Base-by-base conservation (phyloP, 2,329 filamentous ascomycete species). In the Fusarium austroafricanum region DNA sequence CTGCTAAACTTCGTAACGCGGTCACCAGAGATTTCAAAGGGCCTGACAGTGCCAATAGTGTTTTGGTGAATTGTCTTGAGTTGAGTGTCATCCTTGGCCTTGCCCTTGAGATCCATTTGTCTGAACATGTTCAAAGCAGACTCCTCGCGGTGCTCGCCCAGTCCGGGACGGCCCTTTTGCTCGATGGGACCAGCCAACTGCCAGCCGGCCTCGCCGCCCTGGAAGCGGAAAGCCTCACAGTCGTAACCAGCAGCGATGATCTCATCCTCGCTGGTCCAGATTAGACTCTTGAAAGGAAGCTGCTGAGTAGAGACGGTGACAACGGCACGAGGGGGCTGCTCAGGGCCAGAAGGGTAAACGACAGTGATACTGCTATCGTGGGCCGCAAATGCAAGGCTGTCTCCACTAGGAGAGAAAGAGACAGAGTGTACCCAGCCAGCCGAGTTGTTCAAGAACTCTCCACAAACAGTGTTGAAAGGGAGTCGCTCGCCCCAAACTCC, bases 21-120 rank as follows among this genome's bases (percentile, higher is more conserved):
- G 45, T 86, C 87, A 31, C 87, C 89, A 40, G 84, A 83, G 56
- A 86, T 86, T 74, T 94, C 88, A 77, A 91, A 97, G 20, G 88
- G 85, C 42, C 96, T 88, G 50, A 99, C 83, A 3, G 90, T 97
- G 75, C 88, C 93, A 76, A 99, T 92, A 26, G 94, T 97, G 82
- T 99, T 99, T 79, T 99, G 96, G 81, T 99, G 96, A 45, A 96
- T 89, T 12, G 96, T 98, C 82, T 93, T 96, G 72, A 99, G 85
- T 82, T 97, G 92, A 6, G 94, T 97, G 78, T 98, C 94, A 75
- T 97, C 94, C 77, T 93, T 93, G 56, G 86, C 83, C 81, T 97
- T 97, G 66, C 96, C 96, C 86, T 96, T 97, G 70, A 99, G 86
- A 80, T 99, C 96, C 96, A 99, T 98, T 83, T 97, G 94, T 75